Evolutionary conservation across 2,329 filamentous ascomycete species (phyloP).

Genomic region (Colletotrichum sp.): DNA sequence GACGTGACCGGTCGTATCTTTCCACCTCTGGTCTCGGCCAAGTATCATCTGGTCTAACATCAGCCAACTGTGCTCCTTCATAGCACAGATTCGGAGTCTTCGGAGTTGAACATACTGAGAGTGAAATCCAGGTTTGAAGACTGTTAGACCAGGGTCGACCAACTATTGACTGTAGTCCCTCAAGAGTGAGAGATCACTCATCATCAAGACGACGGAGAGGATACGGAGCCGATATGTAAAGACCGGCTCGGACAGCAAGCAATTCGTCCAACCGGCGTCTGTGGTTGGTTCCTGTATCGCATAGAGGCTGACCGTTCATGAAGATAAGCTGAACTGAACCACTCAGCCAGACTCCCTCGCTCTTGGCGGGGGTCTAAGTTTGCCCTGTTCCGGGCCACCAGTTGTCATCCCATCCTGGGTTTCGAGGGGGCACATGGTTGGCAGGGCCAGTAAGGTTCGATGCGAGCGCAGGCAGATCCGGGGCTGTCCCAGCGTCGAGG

Average conservation of each 20-base stretch:
- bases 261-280: neutral
- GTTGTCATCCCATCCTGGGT: conserved; percentile 13
- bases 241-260: neutral
- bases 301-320: neutral
- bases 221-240: neutral
- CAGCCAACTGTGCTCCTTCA: neutral
- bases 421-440: neutral
- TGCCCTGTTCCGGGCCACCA: neutral
- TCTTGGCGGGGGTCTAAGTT: neutral
- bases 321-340: neutral
- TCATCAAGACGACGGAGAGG: neutral
- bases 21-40: neutral
- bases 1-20: neutral
- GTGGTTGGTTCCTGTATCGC: neutral
- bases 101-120: neutral
- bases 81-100: neutral
- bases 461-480: conserved; percentile 7
- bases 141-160: neutral
- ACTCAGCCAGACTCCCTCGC: neutral
- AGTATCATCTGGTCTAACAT: neutral
- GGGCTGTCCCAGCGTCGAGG: neutral
- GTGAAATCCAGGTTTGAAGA: neutral
- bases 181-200: neutral
- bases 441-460: conserved; percentile 1
- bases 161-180: neutral